Percentiles rank a stretch among this genome's conserved stretches.
Evolutionary conservation across 768 basidiomycete species (phyloP).

Genomic region (Trametes cingulata): DNA sequence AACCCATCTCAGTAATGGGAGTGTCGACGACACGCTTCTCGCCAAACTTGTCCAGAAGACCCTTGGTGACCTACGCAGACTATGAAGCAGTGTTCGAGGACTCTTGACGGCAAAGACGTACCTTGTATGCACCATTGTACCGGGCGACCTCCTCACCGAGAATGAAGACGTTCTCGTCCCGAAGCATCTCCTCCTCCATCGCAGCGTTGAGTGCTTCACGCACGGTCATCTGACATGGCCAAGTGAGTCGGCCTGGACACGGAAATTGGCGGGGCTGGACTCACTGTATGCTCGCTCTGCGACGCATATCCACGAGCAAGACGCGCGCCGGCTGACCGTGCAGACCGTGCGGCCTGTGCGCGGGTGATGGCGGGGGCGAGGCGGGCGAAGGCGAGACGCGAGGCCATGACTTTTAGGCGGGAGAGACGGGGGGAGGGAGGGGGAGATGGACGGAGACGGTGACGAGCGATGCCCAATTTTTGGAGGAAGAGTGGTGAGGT

Average conservation of each 20-base stretch:
- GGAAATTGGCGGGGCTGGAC: conserved; percentile 26
- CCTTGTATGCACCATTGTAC: conserved; percentile 98
- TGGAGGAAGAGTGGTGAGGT: conserved; percentile 22
- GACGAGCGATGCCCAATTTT: conserved; percentile 23
- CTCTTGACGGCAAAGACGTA: conserved; percentile 30
- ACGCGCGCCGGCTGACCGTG: conserved; percentile 44
- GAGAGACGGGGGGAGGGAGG: conserved; percentile 29
- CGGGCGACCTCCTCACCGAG: conserved; percentile 97
- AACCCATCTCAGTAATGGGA: conserved; percentile 97
- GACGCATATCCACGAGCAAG: conserved; percentile 67
- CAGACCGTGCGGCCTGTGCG: conserved; percentile 47
- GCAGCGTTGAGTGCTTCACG: conserved; percentile 97
- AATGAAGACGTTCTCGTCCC: conserved; percentile 93
- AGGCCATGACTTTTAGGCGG: conserved; percentile 50
- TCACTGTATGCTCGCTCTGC: conserved; percentile 49
- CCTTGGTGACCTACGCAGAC: conserved; percentile 88
- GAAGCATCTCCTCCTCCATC: conserved; percentile 99
- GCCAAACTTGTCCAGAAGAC: conserved; percentile 97
- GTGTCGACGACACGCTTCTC: conserved; percentile 98
- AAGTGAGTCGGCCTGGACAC: conserved; percentile 20
- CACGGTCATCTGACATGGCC: conserved; percentile 80
- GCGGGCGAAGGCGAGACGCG: conserved; percentile 65
- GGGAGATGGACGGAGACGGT: conserved; percentile 25
- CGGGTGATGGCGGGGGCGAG: conserved; percentile 50
- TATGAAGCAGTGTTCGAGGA: background rate